Evolutionary conservation across 805 yeast genomes (phyloP).

Genomic region (Candida hungchunana): DNA sequence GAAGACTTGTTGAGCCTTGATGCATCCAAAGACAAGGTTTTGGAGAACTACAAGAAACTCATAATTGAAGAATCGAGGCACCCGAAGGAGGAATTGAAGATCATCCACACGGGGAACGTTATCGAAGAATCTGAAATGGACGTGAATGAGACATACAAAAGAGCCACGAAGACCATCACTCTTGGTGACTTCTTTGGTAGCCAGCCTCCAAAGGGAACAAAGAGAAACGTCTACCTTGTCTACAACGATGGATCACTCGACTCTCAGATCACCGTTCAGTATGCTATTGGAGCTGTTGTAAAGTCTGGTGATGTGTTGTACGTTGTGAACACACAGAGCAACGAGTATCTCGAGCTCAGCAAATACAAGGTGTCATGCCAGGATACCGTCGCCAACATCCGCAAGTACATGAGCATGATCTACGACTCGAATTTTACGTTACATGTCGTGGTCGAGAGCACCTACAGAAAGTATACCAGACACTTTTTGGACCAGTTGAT

Average conservation of each 20-base stretch:
- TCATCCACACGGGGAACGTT: slow-evolving; percentile 18
- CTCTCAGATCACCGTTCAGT: slow-evolving; percentile 77
- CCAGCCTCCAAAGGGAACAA: slow-evolving; percentile 18
- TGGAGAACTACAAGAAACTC: slow-evolving; percentile 19
- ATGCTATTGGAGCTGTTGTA: slow-evolving; percentile 82
- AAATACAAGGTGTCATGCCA: slow-evolving; percentile 15
- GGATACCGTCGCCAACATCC: slow-evolving; percentile 10
- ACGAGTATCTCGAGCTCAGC: slow-evolving; percentile 28
- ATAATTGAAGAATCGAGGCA: slow-evolving; percentile 17
- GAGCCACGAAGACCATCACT: slow-evolving; percentile 66
- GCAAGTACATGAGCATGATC: slow-evolving; percentile 14
- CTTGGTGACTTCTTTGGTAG: slow-evolving; percentile 60
- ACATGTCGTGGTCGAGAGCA: slow-evolving; percentile 30
- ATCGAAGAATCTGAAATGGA: too few relatives aligned
- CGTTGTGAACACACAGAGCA: slow-evolving; percentile 51
- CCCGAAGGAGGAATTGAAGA: slow-evolving; percentile 24
- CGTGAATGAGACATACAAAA: slow-evolving; percentile 44
- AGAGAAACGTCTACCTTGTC: slow-evolving; percentile 59
- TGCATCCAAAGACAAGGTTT: slow-evolving; percentile 18
- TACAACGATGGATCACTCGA: slow-evolving; percentile 84
- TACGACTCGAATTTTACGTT: slow-evolving; percentile 19
- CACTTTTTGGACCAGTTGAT: slow-evolving; percentile 35
- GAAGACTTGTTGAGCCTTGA: slow-evolving; percentile 20
- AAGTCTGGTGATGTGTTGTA: slow-evolving; percentile 80
- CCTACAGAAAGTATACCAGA: slow-evolving; percentile 36